phyloP scores from a whole-genome alignment of 225 moss, liverwort and hornwort species.

The Takakia lepidozioides region DNA sequence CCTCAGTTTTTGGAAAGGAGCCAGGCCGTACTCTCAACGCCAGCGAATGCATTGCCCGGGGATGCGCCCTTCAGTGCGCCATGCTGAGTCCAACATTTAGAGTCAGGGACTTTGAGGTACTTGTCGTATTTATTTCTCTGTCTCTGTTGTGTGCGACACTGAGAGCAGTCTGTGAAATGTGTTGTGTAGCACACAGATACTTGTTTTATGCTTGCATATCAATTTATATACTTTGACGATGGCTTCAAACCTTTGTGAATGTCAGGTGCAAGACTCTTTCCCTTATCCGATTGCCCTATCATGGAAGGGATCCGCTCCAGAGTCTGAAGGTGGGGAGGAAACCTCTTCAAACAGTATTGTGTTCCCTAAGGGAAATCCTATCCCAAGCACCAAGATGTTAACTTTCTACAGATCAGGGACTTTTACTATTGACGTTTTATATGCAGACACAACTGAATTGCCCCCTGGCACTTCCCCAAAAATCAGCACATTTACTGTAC shows the following conservation, averaged over 20 bases:
- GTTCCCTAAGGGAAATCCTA: conserved; percentile 86
- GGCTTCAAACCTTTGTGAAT: not conserved
- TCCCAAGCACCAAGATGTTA: conserved; percentile 84
- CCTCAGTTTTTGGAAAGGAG: conserved; percentile 85
- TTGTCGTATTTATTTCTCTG: not conserved
- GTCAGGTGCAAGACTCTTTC: conserved; percentile 88
- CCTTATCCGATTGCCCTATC: conserved; percentile 93
- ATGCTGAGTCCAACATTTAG: conserved; percentile 85
- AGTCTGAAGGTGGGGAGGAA: conserved; percentile 90
- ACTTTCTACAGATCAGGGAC: conserved; percentile 90
- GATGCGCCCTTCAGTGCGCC: conserved; percentile 84
- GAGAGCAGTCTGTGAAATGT: too few relatives aligned
- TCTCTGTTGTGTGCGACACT: not conserved
- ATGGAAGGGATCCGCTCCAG: conserved; percentile 96
- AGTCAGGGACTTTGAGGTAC: conserved; percentile 75
- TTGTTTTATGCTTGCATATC: not conserved
- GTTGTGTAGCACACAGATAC: too few relatives aligned
- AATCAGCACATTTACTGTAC: conserved; percentile 79
- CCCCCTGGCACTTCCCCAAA: conserved; percentile 42
- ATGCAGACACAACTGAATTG: conserved; percentile 66
- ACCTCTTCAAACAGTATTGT: conserved; percentile 87
- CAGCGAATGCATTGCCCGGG: conserved; percentile 53
- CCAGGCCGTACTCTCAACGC: conserved; percentile 91
- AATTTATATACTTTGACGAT: not conserved
- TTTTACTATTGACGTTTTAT: conserved; percentile 75